These are phyloP conservation scores for Fusarium nygamai DNA, from an alignment of 2,329 filamentous ascomycete species.

Conservation along the genomic window DNA sequence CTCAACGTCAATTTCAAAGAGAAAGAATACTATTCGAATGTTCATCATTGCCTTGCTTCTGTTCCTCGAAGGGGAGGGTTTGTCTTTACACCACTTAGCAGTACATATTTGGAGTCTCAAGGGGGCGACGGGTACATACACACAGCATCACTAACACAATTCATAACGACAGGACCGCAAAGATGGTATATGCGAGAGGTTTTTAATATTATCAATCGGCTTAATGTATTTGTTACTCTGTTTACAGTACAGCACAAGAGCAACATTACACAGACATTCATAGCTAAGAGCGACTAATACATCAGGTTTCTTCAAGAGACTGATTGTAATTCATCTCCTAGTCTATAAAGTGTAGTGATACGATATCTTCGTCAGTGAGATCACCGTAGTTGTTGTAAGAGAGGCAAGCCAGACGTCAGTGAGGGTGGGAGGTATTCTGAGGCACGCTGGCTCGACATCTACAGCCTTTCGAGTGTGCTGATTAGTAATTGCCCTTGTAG, in stretches of 20 bases:
- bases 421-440: too few species aligned
- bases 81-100: not conserved
- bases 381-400: not conserved
- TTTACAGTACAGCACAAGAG: not conserved
- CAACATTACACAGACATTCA: not conserved
- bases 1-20: not conserved
- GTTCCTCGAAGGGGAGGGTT: not conserved
- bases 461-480: not conserved
- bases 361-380: not conserved
- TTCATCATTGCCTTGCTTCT: not conserved
- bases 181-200: not conserved
- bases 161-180: not conserved
- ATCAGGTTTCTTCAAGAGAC: not conserved
- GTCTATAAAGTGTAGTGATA: not conserved
- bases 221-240: not conserved
- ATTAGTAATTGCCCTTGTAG: slow-evolving; percentile 25
- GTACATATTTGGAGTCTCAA: not conserved
- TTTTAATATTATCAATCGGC: not conserved
- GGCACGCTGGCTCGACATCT: not conserved
- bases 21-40: not conserved
- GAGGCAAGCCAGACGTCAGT: not conserved
- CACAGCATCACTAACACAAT: not conserved
- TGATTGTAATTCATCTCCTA: too few species aligned
- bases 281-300: not conserved
- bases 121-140: too few species aligned